These are phyloP conservation scores for Glycine soja DNA, from an alignment of 306 rosid species.

Conservation along the genomic window DNA sequence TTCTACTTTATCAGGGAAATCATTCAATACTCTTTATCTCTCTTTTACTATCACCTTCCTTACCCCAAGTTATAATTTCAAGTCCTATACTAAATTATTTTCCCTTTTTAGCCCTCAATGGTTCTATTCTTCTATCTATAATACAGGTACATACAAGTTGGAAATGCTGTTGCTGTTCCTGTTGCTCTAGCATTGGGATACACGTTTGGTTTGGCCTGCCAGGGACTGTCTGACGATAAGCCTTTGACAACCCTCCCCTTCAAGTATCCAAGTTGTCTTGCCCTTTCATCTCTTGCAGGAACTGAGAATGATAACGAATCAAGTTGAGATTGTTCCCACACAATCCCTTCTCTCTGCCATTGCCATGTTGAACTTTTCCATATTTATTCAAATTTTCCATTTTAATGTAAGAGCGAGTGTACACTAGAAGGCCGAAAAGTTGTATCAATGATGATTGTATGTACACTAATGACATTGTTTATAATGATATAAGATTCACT, in stretches of 20 bases:
- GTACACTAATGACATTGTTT: neutral
- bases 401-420: neutral
- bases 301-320: constrained; percentile 35
- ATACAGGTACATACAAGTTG: constrained; percentile 56
- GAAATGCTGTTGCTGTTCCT: constrained; percentile 61
- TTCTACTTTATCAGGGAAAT: too few species aligned
- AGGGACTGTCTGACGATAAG: constrained; percentile 50
- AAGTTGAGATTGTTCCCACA: neutral
- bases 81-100: neutral
- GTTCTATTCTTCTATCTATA: neutral
- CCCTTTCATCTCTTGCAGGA: neutral
- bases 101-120: neutral
- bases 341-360: neutral
- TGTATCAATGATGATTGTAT: neutral
- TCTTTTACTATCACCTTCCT: too few species aligned
- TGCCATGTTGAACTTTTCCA: neutral
- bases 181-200: constrained; percentile 60
- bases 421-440: neutral
- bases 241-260: constrained; percentile 51
- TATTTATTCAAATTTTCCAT: neutral
- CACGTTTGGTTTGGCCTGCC: constrained; percentile 55
- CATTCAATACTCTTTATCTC: neutral
- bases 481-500: neutral
- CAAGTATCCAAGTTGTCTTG: constrained; percentile 51
- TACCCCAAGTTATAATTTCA: too few species aligned